These are phyloP conservation scores for Fusarium concolor DNA, from an alignment of 2,329 filamentous ascomycete genomes.

Conservation along the genomic window DNA sequence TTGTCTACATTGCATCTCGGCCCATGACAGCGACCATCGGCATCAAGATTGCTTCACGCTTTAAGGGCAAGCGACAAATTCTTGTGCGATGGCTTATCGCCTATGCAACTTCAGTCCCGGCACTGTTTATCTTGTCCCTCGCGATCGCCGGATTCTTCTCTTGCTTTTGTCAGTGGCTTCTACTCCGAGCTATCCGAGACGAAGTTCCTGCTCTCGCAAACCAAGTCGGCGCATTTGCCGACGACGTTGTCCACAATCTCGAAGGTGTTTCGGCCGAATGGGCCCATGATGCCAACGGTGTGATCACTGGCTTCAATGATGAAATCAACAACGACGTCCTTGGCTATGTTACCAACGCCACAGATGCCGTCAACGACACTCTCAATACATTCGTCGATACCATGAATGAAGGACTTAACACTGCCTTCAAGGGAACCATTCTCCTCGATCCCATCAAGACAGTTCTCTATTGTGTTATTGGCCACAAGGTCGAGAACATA, in stretches of 20 bases:
- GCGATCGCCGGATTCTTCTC: constrained; percentile 84
- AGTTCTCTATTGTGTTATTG: constrained; percentile 87
- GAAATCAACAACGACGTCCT: constrained; percentile 88
- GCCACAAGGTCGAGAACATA: constrained; percentile 85
- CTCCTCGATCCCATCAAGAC: constrained; percentile 82
- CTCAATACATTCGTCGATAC: constrained; percentile 83
- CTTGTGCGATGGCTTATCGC: constrained; percentile 85
- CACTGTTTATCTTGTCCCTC: constrained; percentile 87
- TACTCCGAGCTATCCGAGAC: constrained; percentile 79
- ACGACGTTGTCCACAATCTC: constrained; percentile 78
- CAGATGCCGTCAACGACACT: constrained; percentile 84
- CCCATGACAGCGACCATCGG: constrained; percentile 80
- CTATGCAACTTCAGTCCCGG: constrained; percentile 86
- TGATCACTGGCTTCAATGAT: constrained; percentile 75
- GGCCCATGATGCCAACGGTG: constrained; percentile 80
- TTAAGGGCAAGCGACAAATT: constrained; percentile 75
- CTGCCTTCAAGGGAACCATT: constrained; percentile 83
- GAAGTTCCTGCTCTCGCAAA: constrained; percentile 79
- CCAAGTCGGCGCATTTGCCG: constrained; percentile 83
- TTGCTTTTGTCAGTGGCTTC: constrained; percentile 83
- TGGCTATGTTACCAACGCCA: constrained; percentile 87
- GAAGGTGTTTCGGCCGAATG: constrained; percentile 80
- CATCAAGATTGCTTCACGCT: constrained; percentile 74
- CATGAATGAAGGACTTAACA: constrained; percentile 79
- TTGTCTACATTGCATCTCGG: constrained; percentile 86